These are phyloP conservation scores for Pyrus bretschneideri DNA, from an alignment of 306 rosid genomes.

Conservation along the genomic window DNA sequence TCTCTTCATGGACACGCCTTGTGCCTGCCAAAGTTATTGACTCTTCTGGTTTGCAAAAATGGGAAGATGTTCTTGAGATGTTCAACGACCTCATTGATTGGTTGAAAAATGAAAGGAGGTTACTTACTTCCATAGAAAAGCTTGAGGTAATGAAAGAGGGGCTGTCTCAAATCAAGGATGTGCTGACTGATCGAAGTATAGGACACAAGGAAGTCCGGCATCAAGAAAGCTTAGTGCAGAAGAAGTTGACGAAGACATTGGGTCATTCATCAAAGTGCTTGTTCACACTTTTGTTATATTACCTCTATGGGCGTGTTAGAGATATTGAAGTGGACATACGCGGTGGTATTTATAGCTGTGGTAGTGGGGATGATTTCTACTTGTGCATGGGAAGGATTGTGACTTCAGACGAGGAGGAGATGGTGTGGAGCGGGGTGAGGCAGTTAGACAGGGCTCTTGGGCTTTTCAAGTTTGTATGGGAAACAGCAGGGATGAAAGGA, in stretches of 20 bases:
- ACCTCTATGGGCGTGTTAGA: constrained; percentile 52
- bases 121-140: constrained; percentile 44
- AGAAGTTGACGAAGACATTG: constrained; percentile 68
- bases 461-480: constrained; percentile 79
- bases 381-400: constrained; percentile 77
- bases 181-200: constrained; percentile 46
- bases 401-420: constrained; percentile 59
- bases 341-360: constrained; percentile 52
- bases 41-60: constrained; percentile 39
- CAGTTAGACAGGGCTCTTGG: constrained; percentile 72
- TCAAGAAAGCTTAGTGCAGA: constrained; percentile 64
- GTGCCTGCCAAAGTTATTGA: constrained; percentile 31
- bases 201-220: constrained; percentile 66
- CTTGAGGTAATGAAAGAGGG: constrained; percentile 80
- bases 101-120: constrained; percentile 39
- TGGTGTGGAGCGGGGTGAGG: constrained; percentile 67
- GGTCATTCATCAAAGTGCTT: constrained; percentile 83
- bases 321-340: constrained; percentile 69
- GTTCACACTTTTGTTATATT: constrained; percentile 66
- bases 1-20: constrained; percentile 80
- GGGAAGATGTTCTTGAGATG: constrained; percentile 87
- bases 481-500: constrained; percentile 69
- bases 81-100: constrained; percentile 56
- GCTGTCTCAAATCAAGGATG: constrained; percentile 67
- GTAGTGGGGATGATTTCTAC: constrained; percentile 29